Evolutionary conservation across 208 protist genomes (phyloP).

Genomic region (Spongospora subterranea): DNA sequence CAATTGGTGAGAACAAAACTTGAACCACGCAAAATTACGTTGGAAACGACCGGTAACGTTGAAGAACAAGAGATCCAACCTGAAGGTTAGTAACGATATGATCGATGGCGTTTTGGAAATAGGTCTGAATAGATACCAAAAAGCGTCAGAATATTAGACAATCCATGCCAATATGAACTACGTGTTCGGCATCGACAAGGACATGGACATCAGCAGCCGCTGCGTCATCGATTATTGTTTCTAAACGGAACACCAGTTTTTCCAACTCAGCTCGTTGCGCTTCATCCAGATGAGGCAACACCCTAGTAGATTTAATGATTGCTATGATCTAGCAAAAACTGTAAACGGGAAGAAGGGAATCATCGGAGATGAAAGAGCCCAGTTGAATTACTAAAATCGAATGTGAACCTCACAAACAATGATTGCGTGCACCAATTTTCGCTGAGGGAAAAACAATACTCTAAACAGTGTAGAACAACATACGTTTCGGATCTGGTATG

Average conservation of each 20-base stretch:
- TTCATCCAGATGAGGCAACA: constrained; percentile 29
- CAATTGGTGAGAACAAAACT: neutral
- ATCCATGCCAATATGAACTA: neutral
- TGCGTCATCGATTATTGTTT: neutral
- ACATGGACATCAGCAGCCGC: neutral
- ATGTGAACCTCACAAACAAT: neutral
- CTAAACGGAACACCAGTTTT: neutral
- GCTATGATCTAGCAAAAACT: neutral
- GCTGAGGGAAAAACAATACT: neutral
- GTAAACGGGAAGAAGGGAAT: no score
- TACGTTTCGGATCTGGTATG: neutral
- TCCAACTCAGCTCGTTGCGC: neutral
- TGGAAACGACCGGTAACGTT: no score
- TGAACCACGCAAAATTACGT: no score
- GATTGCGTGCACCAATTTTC: neutral
- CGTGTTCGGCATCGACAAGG: constrained; percentile 42
- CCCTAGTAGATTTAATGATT: neutral
- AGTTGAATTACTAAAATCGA: no score
- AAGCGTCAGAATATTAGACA: neutral
- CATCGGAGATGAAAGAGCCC: no score
- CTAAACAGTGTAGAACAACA: neutral
- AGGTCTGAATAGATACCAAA: constrained; percentile 2
- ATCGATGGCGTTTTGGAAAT: constrained; percentile 41
- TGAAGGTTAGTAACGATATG: constrained; percentile 40
- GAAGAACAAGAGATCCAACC: neutral